Base-by-base conservation (phyloP, 2,329 filamentous ascomycete species). In the Ceratocystis albifundus region DNA sequence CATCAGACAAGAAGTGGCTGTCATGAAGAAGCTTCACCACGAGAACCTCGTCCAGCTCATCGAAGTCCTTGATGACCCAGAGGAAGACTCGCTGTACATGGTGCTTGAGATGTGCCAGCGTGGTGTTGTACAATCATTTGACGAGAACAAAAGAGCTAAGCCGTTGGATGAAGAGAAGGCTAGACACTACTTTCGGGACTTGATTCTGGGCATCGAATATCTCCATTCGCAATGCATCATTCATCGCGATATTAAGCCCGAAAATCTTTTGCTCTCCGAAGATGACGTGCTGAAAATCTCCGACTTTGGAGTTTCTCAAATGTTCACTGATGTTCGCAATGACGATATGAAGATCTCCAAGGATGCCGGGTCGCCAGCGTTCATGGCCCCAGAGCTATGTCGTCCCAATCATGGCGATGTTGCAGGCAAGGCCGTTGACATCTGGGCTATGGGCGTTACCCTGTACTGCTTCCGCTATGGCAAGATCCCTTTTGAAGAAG, bases 31-130 rank as follows among this genome's bases (percentile, higher is more conserved):
- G 77, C 82, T 97, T 61, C 87, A 96, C 73, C 94, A 99, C 73
- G 88, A 86, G 32, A 99, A 97, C 73, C 79, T 99, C n/a, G 93
- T 97, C 15, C 86, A 88, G 59, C 78, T 99, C 63, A 90, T 96
- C 70, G 94, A 99, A 76, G 94, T 99, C 2, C 79, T 99, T 64
- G 94, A 97, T 74, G 94, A 97, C 73, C 93, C 94, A 0, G 87
- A 93, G 61, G 91, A 96, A 73, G 94, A 99, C 75, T 96, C 92
- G 2, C 78, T 99, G 12, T 99, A 96, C 77, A 97, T 99, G 90
- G 94, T 99, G 25, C 82, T 99, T 75, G 94, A 99, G 75, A 96
- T 96, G 90, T 99, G 94, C 79, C 94, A 96, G 73, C 96, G 96
- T 75, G 94, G 94, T 0, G 93, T 96, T 25, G 84, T 96, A 64